Conservation (phyloP, 176 grass and related monocot species). For the Eleusine indica region DNA sequence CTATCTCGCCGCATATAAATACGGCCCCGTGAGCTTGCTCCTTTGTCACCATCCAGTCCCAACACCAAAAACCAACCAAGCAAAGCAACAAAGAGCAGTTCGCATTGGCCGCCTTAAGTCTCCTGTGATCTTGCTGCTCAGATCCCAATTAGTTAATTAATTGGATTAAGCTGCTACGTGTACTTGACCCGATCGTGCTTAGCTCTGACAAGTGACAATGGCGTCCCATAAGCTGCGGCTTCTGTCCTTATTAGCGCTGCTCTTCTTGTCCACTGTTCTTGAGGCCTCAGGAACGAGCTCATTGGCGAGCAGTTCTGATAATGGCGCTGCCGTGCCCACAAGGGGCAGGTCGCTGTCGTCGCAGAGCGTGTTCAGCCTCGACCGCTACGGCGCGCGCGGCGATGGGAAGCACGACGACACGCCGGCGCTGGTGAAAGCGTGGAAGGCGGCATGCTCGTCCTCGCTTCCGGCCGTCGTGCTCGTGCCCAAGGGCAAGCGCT, state of each 20-base stretch:
- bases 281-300: not conserved
- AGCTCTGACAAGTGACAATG: not conserved
- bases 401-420: slow-evolving; percentile 63
- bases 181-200: not conserved
- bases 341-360: slow-evolving; percentile 29
- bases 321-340: not conserved
- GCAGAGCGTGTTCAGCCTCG: slow-evolving; percentile 50
- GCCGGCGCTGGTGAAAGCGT: slow-evolving; percentile 52
- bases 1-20: not conserved
- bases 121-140: not conserved
- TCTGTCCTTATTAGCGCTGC: not conserved
- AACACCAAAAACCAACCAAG: not conserved
- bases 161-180: not conserved
- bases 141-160: not conserved
- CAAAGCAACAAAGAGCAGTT: not conserved
- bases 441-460: slow-evolving; percentile 67
- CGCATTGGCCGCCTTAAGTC: not conserved
- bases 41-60: not conserved
- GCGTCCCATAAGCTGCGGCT: not conserved
- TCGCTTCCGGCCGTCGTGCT: slow-evolving; percentile 47
- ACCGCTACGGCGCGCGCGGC: slow-evolving; percentile 54
- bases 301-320: too few relatives aligned
- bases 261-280: not conserved
- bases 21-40: not conserved
- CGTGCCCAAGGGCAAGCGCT: slow-evolving; percentile 54